Conservation (phyloP, 2,329 filamentous ascomycete species). For the Talaromyces sp. region DNA sequence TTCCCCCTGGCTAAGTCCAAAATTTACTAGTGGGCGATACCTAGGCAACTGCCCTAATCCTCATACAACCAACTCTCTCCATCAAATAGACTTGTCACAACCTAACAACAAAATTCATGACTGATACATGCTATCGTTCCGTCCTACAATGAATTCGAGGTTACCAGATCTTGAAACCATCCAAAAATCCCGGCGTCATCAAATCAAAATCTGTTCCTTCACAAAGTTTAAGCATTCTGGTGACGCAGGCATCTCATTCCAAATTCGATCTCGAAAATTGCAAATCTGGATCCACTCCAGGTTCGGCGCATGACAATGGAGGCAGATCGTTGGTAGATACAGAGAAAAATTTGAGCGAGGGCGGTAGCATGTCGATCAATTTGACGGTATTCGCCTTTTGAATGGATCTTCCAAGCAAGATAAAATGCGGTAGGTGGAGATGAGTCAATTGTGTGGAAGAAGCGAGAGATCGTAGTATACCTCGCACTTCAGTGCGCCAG, state of each 20-base stretch:
- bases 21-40: background rate
- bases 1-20: background rate
- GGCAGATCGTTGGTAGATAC: background rate
- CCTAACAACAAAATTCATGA: no score
- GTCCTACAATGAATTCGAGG: background rate
- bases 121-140: no score
- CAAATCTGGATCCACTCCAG: background rate
- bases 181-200: background rate
- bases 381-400: background rate
- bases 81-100: background rate
- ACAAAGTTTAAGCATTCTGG: background rate
- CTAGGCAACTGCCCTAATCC: background rate
- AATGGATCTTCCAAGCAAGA: background rate
- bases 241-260: background rate
- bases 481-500: background rate
- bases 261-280: background rate
- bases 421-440: background rate
- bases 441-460: background rate
- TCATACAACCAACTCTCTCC: background rate
- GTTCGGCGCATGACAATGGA: background rate
- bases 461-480: background rate
- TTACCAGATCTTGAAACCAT: background rate
- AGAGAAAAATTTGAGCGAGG: background rate
- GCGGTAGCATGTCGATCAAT: background rate
- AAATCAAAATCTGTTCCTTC: background rate